Percentiles rank a stretch among this genome's conserved stretches.
Conservation (phyloP, 345 rosid species). For the Eucalyptus marginata region DNA sequence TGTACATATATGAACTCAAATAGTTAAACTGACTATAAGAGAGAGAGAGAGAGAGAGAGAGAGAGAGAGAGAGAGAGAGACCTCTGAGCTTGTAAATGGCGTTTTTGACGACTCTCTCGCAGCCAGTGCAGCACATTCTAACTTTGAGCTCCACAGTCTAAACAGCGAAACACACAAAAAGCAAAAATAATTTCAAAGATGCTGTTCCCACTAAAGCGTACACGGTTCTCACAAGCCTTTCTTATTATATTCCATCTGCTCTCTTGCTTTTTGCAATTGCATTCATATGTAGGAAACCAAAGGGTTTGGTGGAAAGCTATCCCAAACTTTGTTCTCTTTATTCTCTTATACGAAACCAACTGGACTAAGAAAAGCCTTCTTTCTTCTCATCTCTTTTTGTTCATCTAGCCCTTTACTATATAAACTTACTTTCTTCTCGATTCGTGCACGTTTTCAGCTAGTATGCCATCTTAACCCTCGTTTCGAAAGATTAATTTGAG, state of each 20-base stretch:
- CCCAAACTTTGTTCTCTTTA: not conserved
- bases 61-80: not conserved
- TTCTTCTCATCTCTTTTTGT: not conserved
- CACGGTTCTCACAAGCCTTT: not conserved
- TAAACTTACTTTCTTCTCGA: not conserved
- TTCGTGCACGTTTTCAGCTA: not conserved
- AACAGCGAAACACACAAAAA: not conserved
- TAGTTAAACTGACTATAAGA: not conserved
- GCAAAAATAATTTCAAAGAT: not conserved
- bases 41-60: not conserved
- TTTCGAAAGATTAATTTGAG: not conserved
- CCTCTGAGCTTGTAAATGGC: slow-evolving; percentile 86
- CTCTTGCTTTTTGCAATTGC: not conserved
- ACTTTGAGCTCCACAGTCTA: slow-evolving; percentile 96
- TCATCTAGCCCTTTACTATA: not conserved
- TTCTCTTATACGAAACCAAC: not conserved
- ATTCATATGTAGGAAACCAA: slow-evolving; percentile 4
- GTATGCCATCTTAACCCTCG: not conserved
- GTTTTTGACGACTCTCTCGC: slow-evolving; percentile 80
- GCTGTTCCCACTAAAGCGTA: not conserved
- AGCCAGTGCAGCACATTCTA: slow-evolving; percentile 92
- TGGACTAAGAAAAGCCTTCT: not conserved
- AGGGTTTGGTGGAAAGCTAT: not conserved
- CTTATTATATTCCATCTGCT: slow-evolving; percentile 12
- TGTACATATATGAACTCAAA: not conserved